Conservation (phyloP, 2,329 filamentous ascomycete genomes). For the Penicillium sp. region DNA sequence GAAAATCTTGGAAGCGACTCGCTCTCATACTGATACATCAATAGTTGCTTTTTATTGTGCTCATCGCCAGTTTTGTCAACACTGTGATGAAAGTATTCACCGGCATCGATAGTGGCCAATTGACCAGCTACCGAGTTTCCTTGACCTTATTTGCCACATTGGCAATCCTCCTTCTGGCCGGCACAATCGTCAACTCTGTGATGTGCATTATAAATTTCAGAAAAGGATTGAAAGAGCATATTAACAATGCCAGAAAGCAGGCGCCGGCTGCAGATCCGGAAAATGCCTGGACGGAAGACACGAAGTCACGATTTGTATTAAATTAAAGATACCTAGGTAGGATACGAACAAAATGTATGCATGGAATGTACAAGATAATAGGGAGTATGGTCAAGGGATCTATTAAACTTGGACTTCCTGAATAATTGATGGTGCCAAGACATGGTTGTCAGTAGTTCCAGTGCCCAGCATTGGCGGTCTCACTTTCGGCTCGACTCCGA, state of each 20-base stretch:
- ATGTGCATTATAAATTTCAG: conserved; percentile 20
- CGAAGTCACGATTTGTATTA: conserved; percentile 14
- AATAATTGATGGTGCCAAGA: neutral
- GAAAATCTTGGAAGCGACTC: neutral
- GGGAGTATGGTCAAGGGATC: neutral
- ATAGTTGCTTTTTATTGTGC: conserved; percentile 12
- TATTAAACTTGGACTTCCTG: neutral
- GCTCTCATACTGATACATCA: neutral
- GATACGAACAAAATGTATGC: neutral
- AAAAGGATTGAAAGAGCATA: conserved; percentile 20
- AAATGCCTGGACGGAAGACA: neutral
- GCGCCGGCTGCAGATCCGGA: neutral
- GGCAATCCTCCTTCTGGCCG: conserved; percentile 11
- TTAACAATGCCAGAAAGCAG: conserved; percentile 3
- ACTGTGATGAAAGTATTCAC: conserved; percentile 10
- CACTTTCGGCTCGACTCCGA: neutral
- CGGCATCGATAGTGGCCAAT: neutral
- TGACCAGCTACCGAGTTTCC: conserved; percentile 12
- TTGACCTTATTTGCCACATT: conserved; percentile 16
- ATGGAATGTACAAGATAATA: neutral
- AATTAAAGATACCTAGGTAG: conserved; percentile 1
- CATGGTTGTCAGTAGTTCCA: neutral
- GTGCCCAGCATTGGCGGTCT: neutral
- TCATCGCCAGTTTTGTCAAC: conserved; percentile 10
- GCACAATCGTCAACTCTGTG: conserved; percentile 14